Evolutionary conservation across 495 filamentous ascomycete genomes (phyloP).

Genomic region (Penicillium odoratum): DNA sequence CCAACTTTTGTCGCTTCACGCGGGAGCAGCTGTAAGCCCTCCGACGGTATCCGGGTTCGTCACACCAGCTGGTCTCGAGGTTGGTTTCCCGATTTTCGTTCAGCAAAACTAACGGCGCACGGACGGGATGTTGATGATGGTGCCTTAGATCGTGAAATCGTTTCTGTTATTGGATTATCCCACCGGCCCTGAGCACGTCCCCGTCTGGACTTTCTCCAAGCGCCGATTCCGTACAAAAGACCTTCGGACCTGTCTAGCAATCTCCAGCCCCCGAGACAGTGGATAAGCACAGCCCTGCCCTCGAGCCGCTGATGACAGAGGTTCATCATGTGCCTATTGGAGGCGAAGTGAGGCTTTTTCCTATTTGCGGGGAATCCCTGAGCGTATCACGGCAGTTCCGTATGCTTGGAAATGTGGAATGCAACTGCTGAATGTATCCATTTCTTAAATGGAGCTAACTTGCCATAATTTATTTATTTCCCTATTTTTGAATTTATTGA

Average conservation of each 20-base stretch:
- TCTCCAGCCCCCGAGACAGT: conserved; percentile 11
- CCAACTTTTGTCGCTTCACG: conserved; percentile 5
- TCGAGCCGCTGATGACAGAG: conserved; percentile 11
- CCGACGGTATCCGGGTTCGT: conserved; percentile 17
- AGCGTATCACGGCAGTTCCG: conserved; percentile 30
- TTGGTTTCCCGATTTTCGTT: conserved; percentile 18
- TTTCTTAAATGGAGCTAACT: conserved; percentile 18
- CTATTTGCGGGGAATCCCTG: conserved; percentile 35
- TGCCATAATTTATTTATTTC: neutral
- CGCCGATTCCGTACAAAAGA: conserved; percentile 11
- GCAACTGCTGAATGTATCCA: conserved; percentile 20
- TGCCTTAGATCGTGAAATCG: conserved; percentile 23
- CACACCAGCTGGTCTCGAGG: conserved; percentile 18
- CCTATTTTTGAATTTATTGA: neutral
- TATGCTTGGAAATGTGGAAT: conserved; percentile 31
- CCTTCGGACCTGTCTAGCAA: conserved; percentile 1
- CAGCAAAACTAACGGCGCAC: conserved; percentile 19
- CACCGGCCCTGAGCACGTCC: conserved; percentile 11
- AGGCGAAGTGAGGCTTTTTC: conserved; percentile 1
- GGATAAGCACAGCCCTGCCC: conserved; percentile 13
- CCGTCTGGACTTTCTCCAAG: conserved; percentile 9
- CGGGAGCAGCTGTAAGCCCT: conserved; percentile 11
- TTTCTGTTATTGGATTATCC: conserved; percentile 14
- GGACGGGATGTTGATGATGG: conserved; percentile 26
- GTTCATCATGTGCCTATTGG: conserved; percentile 16